phyloP scores from a whole-genome alignment of 2,329 filamentous ascomycete genomes.

The Aspergillus flavus region DNA sequence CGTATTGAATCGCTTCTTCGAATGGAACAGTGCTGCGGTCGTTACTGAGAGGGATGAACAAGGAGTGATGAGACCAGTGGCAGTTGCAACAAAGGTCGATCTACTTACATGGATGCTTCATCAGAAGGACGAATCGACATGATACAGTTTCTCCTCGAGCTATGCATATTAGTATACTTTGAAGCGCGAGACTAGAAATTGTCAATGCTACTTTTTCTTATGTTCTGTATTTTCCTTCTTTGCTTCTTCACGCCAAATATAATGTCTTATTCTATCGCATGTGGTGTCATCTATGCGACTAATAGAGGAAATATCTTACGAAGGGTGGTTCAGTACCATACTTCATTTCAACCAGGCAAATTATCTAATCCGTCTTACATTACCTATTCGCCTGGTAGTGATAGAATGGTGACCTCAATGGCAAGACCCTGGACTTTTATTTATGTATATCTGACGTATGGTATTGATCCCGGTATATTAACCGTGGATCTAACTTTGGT shows the following conservation, averaged over 20 bases:
- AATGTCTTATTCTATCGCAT: neutral
- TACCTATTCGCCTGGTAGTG: neutral
- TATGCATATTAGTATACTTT: neutral
- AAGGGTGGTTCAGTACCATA: conserved; percentile 8
- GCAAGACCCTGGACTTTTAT: neutral
- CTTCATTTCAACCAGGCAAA: neutral
- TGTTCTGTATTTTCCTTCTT: conserved; percentile 12
- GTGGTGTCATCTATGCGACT: neutral
- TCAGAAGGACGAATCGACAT: conserved; percentile 43
- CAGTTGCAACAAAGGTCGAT: conserved; percentile 95
- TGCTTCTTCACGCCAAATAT: neutral
- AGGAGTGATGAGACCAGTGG: conserved; percentile 73
- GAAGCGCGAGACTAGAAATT: neutral
- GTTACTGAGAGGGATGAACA: conserved; percentile 75
- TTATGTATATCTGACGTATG: neutral
- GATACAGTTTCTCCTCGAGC: neutral
- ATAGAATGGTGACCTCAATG: neutral
- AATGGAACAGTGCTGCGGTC: conserved; percentile 96
- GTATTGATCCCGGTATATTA: neutral
- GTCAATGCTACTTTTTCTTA: neutral
- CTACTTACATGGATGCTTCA: conserved; percentile 89
- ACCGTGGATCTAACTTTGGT: neutral
- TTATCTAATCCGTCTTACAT: conserved; percentile 5
- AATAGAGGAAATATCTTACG: neutral
- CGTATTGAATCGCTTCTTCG: conserved; percentile 87